Base-by-base conservation (phyloP, 225 moss, liverwort and hornwort genomes). In the Pseudisothecium myosuroides region DNA sequence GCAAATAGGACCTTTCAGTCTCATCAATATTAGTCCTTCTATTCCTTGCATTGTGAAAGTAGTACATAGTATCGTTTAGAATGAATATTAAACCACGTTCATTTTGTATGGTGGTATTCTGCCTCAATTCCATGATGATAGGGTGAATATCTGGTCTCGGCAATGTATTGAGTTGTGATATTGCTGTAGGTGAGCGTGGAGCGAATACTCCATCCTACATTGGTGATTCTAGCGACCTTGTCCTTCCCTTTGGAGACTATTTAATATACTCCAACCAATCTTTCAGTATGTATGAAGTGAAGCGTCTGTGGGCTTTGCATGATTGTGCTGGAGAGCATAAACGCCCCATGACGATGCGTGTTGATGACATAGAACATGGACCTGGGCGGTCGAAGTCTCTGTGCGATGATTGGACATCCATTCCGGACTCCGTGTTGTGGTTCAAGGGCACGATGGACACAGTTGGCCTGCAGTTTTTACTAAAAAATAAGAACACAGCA, bases 341-440 rank as follows among this genome's bases (percentile, higher is more conserved):
- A 3, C 92, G 91, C 67, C 87, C 92, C 88, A 92, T 93, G 91
- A 90, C 82, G 92, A 96, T 96, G 83, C 94, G 93, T 85, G 89
- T 91, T 63, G 95, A 96, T 81, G 90, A 92, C 64, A 95, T 96
- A 71, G 92, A 91, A 81, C 93, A 92, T 85, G 94, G 90, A 56
- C 93, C 93, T 75, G 90, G 88, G 55, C 79, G 86, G 56, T 95
- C 96, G 58, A 94, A 92, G 87, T 92, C 90, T 75, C 89, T 96
- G 23, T 96, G 96, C 90, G 95, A 95, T 73, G 96, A 96, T 80
- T 96, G 96, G 96, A 94, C 95, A 31, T 85, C 87, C 43, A 91
- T 93, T 83, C 82, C 90, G 27, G 85, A 95, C 43, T 91, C 96
- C 16, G 85, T 96, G 45, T 79, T 96, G 77, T 95, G 95, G 96